Evolutionary conservation across 176 grass and related monocot species (phyloP), one percentile per base, ranked within the genome.

Genomic region (Ampelocalamus luodianensis): DNA sequence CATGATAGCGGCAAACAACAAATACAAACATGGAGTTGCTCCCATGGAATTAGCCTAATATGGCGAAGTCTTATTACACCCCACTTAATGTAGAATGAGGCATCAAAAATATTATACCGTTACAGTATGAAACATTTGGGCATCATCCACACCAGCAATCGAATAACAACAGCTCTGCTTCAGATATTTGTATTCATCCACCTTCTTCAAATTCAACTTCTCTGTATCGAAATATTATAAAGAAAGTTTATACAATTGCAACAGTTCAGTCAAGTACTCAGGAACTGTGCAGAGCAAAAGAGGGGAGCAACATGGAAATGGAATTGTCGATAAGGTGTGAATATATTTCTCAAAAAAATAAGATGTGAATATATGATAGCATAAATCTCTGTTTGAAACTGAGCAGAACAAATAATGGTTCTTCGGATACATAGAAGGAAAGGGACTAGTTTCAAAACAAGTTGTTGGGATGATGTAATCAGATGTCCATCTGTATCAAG

Each of bases 101-200:
- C 29, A 51, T 54, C 40, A 77, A 82, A 62, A 46, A 71, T 42
- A 65, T 39, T 12, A 60, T 91, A 99, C 96, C 90, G 53, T 89
- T 51, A 99, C 96, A 84, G 84, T 49, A 38, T 32, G 89, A 68
- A 99, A 99, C 93, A 90, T 96, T 88, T 95, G 81, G 11, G 93
- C 90, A 94, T 99, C 96, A 91, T 99, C 93, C 78, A 99, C 93
- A 18, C 96, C 91, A 61, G 86, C 83, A 86, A 99, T 91, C 58
- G 91, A 94, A 94, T 90, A 88, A 61, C 96, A 96, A 87, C 86
- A 90, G 72, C 96, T 99, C 79, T 96, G 96, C 80, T 96, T 99
- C 73, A 99, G 82, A 87, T 99, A 99, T 89, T 96, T 99, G 84
- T 96, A 99, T 54, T 91, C 91, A 72, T 99, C 91, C 71, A 81